Evolutionary conservation across 345 rosid genomes (phyloP), one percentile per base, ranked within the genome.

Genomic region (Punica granatum): DNA sequence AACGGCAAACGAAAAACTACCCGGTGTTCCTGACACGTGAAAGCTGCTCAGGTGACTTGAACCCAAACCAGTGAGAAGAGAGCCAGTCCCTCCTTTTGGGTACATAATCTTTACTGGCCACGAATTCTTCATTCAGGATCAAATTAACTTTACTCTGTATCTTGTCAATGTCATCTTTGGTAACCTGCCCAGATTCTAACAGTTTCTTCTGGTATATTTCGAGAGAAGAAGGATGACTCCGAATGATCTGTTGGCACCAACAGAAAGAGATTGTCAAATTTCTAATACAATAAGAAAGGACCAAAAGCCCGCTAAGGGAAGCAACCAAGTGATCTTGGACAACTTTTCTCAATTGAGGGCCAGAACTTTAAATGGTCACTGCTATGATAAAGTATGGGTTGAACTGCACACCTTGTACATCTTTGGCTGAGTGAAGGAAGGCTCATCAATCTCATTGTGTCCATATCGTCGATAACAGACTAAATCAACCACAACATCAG

Each of bases 41-140:
- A 66, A 72, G 70, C 70, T 72, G 75, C 60, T 72, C 75, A 35
- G 75, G 75, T 25, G 75, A 72, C 48, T 72, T 72, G 60, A 72
- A 72, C n/a, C 75, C 75, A 66, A 51, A 66, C 75, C 75, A 72
- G 70, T 72, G 75, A 44, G 75, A 72, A 0, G 75, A 59, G 37
- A 72, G 75, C 75, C 75, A 72, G 42, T 72, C 75, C 70, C 75
- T 72, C 67, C 70, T 66, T 60, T 72, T 15, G n/a, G 70, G 66
- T 60, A 72, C 70, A 72, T 72, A 72, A 21, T 72, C 75, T 72
- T 72, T 72, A 56, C 75, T 72, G 14, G 36, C 51, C 25, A 43
- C 26, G 46, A 66, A 72, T 72, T 72, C 75, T 36, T 72, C 75
- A 18, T 72, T 48, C 49, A 72, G 75, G 43, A 72, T 72, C 33